Conservation (phyloP, 495 filamentous ascomycete genomes). For the Lentithecium fluviatile region DNA sequence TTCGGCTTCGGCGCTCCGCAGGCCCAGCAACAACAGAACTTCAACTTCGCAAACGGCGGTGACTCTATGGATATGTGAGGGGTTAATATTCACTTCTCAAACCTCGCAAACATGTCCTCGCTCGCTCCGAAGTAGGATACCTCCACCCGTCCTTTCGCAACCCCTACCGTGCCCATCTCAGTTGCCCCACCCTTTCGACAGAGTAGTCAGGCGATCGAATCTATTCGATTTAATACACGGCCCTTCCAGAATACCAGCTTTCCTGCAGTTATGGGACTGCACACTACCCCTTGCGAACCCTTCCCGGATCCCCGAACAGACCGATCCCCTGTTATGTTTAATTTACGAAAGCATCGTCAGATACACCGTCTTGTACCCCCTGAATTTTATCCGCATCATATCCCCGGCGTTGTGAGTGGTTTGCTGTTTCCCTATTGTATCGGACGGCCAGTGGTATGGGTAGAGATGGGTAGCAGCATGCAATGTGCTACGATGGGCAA, state of each 20-base stretch:
- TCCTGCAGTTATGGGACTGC: background rate
- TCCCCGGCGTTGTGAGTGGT: conserved; percentile 36
- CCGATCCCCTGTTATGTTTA: conserved; percentile 32
- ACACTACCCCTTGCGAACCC: conserved; percentile 9
- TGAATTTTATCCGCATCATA: conserved; percentile 36
- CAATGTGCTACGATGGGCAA: background rate
- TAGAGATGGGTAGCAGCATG: conserved; percentile 2
- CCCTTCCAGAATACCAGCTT: conserved; percentile 1
- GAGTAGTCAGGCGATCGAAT: too few species aligned
- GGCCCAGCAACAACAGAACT: conserved; percentile 66
- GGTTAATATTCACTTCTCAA: background rate
- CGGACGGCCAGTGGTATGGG: conserved; percentile 7
- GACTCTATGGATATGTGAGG: conserved; percentile 99
- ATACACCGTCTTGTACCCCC: conserved; percentile 62
- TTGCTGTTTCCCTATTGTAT: conserved; percentile 19
- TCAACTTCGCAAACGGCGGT: conserved; percentile 88
- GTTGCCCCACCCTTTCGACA: too few species aligned
- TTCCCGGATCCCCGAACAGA: conserved; percentile 20
- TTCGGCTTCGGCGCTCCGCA: conserved; percentile 81
- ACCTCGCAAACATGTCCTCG: background rate
- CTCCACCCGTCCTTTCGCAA: background rate
- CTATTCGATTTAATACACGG: conserved; percentile 15
- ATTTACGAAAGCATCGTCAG: conserved; percentile 48
- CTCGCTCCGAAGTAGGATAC: background rate
- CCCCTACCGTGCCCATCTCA: background rate